A percentile compares a stretch with the other conserved stretches of the same genome.
Evolutionary conservation across 1,139 yeast species (phyloP).

Genomic region (Yarrowia galli): DNA sequence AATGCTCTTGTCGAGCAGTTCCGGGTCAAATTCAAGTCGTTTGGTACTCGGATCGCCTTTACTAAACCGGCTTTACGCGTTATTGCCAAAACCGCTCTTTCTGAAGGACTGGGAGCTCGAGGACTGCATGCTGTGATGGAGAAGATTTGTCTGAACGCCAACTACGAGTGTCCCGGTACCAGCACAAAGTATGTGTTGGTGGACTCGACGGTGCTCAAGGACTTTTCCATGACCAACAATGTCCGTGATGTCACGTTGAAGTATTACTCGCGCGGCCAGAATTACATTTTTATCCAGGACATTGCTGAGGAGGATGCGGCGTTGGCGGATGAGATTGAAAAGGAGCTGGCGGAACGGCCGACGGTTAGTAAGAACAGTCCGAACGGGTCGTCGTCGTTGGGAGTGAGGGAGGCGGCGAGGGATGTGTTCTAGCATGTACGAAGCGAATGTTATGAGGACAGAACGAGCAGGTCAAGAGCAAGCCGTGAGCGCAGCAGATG

Average conservation of each 20-base stretch:
- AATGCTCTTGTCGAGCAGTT: constrained; percentile 60
- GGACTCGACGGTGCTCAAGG: constrained; percentile 28
- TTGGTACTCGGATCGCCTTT: constrained; percentile 57
- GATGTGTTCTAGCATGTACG: constrained; percentile 23
- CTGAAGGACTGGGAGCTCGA: constrained; percentile 63
- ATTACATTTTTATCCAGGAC: constrained; percentile 26
- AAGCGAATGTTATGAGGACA: too few species aligned
- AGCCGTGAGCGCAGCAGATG: background rate
- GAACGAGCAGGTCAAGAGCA: too few species aligned
- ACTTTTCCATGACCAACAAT: constrained; percentile 20
- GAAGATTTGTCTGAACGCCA: constrained; percentile 57
- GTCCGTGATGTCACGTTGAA: constrained; percentile 15
- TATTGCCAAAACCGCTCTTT: constrained; percentile 56
- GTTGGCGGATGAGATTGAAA: constrained; percentile 24
- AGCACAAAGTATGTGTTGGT: constrained; percentile 56
- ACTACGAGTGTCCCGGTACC: constrained; percentile 63
- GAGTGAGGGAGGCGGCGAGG: constrained; percentile 6
- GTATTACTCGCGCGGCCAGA: constrained; percentile 34
- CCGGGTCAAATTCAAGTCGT: constrained; percentile 58
- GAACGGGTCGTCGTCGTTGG: background rate
- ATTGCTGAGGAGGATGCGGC: constrained; percentile 29
- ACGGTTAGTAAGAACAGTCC: constrained; percentile 26
- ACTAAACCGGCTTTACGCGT: constrained; percentile 56
- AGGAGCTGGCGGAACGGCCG: constrained; percentile 15
- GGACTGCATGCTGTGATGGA: constrained; percentile 62